Base-by-base conservation (phyloP, 2,329 filamentous ascomycete species). In the Phialophora chinensis region DNA sequence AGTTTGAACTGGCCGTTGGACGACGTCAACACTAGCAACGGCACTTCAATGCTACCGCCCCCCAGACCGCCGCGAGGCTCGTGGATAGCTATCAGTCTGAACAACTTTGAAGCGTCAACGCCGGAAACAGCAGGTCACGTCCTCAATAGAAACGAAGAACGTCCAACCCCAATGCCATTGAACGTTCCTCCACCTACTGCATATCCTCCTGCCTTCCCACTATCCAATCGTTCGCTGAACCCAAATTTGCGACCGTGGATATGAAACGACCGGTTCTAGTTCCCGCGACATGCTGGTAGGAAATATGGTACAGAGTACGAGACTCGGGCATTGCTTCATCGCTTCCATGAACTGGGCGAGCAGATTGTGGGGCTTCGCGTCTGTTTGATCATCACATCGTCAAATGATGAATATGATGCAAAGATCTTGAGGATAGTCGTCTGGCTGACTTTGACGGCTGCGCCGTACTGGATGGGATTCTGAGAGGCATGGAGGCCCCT, bases 41-140 rank as follows among this genome's bases (percentile, higher is more conserved):
- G 53, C 29, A 38, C 10, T 11, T 3, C 10, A 38, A 38, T 14
- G 33, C 33, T 38, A 17, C 12, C 35, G 12, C 35, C 35, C 14
- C 35, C 35, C 12, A 4, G 35, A 17, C 35, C 35, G 14, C 3
- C 35, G 4, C 12, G 35, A 17, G 4, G 12, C 12, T 42, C 35
- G 12, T 42, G 35, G 35, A 42, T 53, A 17, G 52, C 52, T 2
- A 63, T 63, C 17, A 63, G 52, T 31, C 61, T 63, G 20, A 20
- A 38, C n/a, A 25, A 23, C 8, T 23, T 52, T 42, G 44, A 27
- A 0, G 38, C 29, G 23, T 27, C 27, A 7, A 25, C 42, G 14
- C 11, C 33, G 23, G 50, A 62, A 8, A 27, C 7, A 31, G 29
- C 31, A 20, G 54, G 31, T 29, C 27, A 52, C 4, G 31, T 35